Base-by-base conservation (phyloP, 345 rosid species). In the Bruguiera parviflora region DNA sequence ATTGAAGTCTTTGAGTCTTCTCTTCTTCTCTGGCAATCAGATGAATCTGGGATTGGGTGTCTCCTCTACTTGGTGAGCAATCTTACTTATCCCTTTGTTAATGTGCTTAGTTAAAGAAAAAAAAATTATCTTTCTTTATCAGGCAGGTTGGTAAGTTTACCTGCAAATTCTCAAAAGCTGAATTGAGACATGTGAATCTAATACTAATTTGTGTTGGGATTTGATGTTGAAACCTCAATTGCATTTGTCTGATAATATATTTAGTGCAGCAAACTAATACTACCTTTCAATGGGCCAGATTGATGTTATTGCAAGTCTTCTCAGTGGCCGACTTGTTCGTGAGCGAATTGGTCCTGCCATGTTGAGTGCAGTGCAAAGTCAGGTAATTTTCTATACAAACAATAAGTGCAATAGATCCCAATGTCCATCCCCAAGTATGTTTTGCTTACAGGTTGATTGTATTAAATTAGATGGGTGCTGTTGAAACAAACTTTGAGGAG, bases 341-440 rank as follows among this genome's bases (percentile, higher is more conserved):
- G 99, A 96, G 71, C 86, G 96, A 43, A 90, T 96, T 46, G 99
- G 99, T 74, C 99, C 99, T 2, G 99, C 99, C 0, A 96, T 96
- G 99, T 76, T 96, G 64, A 96, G 97, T 75, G 99, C 99, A 0
- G 99, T 96, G 53, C 99, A 96, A 77, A 96, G 98, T 78, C 98
- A 96, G 96, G 99, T 96, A 84, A 31, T 39, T 68, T 71, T 8
- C 63, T 1, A 32, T 21, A 8, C 13, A 18, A 32, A 10, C 56
- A 18, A 53, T 65, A n/a, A 9, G 20, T 65, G n/a, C 21, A 39
- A 21, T 58, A 39, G 21, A 55, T 37, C 18, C 21, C 39, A 60
- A 20, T 21, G 22, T 52, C 57, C 64, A 57, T 7, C 27, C 33
- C 10, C 55, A 29, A 24, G 49, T 27, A 19, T 53, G 25, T 43